Base-by-base conservation (phyloP, 768 basidiomycete species). In the Phanerochaete carnosa region DNA sequence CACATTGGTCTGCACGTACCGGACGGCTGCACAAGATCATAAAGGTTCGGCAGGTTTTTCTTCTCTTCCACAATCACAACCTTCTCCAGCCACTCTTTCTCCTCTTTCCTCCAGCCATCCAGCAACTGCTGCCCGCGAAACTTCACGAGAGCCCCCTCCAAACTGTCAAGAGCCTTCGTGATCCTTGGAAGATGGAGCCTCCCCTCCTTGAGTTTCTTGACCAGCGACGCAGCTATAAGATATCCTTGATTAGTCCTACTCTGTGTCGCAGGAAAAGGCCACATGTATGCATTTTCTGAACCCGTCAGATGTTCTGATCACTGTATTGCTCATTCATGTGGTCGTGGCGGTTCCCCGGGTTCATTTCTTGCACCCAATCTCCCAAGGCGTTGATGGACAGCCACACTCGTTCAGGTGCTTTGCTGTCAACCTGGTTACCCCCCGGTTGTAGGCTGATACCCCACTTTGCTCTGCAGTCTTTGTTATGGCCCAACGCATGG, bases 311-410 rank as follows among this genome's bases (percentile, higher is more conserved):
- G 51, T 68, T 67, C 58, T 64, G 55, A 54, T 64, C 65, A 23
- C 33, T 45, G 52, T 49, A 37, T 45, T 39, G 46, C 28, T 63
- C 53, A 45, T 70, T 65, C 58, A 68, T 60, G 16, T 61, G 30
- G 45, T 70, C 68, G 39, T 68, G 66, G 1, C 66, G 60, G 49
- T 64, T 57, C 0, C 65, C 66, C 0, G 62, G 25, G 3, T 49
- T 46, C 66, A 68, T 68, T 51, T 68, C 63, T 16, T 56, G 45
- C 0, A 64, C 60, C 1, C 58, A 49, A 0, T 35, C 25, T 3
- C 57, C 62, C 2, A 65, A 33, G 0, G 32, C 50, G 28, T 63
- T 65, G 29, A 61, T 32, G 1, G 15, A 16, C 11, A 64, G 32
- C 65, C 66, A 68, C 15, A 64, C 56, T 2, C 64, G 58, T 28